phyloP scores from a whole-genome alignment of 2,329 filamentous ascomycete species.

The Metarhizium album region DNA sequence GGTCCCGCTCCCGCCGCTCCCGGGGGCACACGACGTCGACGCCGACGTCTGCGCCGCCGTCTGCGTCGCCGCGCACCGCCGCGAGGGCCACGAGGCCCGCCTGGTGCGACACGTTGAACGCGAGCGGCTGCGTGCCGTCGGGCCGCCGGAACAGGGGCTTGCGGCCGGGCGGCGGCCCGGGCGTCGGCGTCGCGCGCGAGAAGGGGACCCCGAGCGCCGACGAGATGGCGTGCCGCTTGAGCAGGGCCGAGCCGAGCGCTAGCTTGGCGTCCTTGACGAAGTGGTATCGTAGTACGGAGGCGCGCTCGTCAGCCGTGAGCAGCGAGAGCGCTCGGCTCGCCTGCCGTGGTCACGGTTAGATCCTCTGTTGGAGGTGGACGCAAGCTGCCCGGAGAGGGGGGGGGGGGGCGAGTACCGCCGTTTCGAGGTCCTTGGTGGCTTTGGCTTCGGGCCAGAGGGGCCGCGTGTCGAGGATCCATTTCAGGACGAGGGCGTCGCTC shows the following conservation, averaged over 20 bases:
- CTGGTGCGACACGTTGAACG: constrained; percentile 73
- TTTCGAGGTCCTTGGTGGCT: constrained; percentile 36
- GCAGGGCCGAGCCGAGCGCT: constrained; percentile 58
- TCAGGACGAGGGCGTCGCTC: constrained; percentile 31
- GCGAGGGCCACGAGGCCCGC: constrained; percentile 62
- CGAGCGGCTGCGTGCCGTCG: constrained; percentile 36
- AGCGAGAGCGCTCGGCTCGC: constrained; percentile 43
- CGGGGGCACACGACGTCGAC: constrained; percentile 67
- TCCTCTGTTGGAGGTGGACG: background rate
- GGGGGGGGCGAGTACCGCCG: constrained; percentile 26
- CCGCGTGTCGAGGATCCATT: constrained; percentile 54
- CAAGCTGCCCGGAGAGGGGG: constrained; percentile 1
- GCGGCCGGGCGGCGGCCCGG: constrained; percentile 41
- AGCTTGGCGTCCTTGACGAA: constrained; percentile 65
- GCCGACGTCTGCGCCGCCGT: constrained; percentile 41
- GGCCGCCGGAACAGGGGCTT: constrained; percentile 44
- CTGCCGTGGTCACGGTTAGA: constrained; percentile 23
- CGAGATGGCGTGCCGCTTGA: constrained; percentile 61
- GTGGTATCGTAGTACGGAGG: constrained; percentile 48
- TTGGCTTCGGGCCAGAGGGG: constrained; percentile 42
- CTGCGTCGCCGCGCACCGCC: constrained; percentile 32
- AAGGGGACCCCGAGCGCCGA: constrained; percentile 49
- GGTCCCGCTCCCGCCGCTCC: constrained; percentile 56
- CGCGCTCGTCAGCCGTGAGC: constrained; percentile 43
- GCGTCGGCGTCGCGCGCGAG: constrained; percentile 44